Evolutionary conservation across 2,329 filamentous ascomycete species (phyloP).

Genomic region (Claviceps humidiphila): DNA sequence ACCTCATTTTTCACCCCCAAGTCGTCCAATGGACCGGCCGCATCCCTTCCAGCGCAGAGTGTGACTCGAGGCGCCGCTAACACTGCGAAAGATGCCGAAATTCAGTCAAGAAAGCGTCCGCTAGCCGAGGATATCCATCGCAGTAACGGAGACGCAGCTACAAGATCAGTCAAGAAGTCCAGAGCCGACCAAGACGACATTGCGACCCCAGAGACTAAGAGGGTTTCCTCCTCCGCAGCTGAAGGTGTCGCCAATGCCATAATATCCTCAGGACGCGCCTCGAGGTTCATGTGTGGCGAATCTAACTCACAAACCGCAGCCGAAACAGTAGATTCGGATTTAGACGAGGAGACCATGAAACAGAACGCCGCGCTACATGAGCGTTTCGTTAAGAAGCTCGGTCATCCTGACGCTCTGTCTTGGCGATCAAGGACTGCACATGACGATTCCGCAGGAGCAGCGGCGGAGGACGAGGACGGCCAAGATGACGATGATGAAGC

Average conservation of each 20-base stretch:
- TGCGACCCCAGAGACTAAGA: slow-evolving; percentile 16
- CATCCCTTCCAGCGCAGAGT: slow-evolving; percentile 21
- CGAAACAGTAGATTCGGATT: slow-evolving; percentile 25
- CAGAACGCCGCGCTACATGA: slow-evolving; percentile 62
- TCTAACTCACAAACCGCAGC: slow-evolving; percentile 27
- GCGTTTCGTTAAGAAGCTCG: slow-evolving; percentile 82
- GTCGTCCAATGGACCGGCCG: slow-evolving; percentile 32
- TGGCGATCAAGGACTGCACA: slow-evolving; percentile 45
- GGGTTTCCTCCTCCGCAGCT: slow-evolving; percentile 16
- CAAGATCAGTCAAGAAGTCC: slow-evolving; percentile 30
- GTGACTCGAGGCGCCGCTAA: slow-evolving; percentile 13
- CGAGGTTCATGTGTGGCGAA: slow-evolving; percentile 37
- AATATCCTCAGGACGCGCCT: slow-evolving; percentile 27
- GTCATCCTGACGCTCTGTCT: slow-evolving; percentile 69
- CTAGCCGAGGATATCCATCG: slow-evolving; percentile 33
- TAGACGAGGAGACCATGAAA: slow-evolving; percentile 38
- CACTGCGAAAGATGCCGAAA: slow-evolving; percentile 14
- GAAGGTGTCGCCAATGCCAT: not conserved
- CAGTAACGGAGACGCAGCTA: slow-evolving; percentile 26
- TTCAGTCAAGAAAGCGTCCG: slow-evolving; percentile 34
- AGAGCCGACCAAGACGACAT: slow-evolving; percentile 23
- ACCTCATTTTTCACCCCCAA: slow-evolving; percentile 73
- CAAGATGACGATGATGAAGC: slow-evolving; percentile 37
- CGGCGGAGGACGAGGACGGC: slow-evolving; percentile 40
- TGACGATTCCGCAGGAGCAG: slow-evolving; percentile 40